A percentile compares a stretch with the other conserved stretches of the same genome.
phyloP scores from a whole-genome alignment of 108 stramenopile genomes.

The Skeletonema menzelii region DNA sequence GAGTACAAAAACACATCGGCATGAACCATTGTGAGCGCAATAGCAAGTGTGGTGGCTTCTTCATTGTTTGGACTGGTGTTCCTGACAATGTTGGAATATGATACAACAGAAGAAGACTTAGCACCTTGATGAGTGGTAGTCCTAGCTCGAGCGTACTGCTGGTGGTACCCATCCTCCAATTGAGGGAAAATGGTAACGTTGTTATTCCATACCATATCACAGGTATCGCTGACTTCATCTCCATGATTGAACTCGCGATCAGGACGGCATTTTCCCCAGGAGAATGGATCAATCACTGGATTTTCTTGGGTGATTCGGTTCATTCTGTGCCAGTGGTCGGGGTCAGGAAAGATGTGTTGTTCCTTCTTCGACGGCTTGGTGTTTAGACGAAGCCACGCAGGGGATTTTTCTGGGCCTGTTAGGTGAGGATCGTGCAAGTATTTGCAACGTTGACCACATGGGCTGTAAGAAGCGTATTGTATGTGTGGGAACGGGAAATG shows the following conservation, averaged over 20 bases:
- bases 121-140: not conserved
- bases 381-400: conserved; percentile 24
- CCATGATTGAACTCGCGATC: not conserved
- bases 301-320: conserved; percentile 22
- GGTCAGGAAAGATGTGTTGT: conserved; percentile 17
- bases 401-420: not conserved
- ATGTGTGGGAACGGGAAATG: not conserved
- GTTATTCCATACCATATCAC: conserved; percentile 4
- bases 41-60: not conserved
- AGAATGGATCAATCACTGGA: conserved; percentile 18
- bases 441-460: conserved; percentile 34
- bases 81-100: not conserved
- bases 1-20: not conserved
- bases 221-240: not conserved
- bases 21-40: not conserved
- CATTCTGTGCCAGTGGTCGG: conserved; percentile 13
- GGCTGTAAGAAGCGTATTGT: conserved; percentile 5
- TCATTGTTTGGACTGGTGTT: not conserved
- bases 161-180: not conserved
- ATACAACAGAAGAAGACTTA: not conserved
- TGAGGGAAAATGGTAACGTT: not conserved
- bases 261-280: conserved; percentile 34
- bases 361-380: conserved; percentile 37
- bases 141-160: not conserved
- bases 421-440: conserved; percentile 32